Percentiles rank a stretch among this genome's conserved stretches.
Conservation (phyloP, 257 asterid genomes). For the Ophiorrhiza pumila region DNA sequence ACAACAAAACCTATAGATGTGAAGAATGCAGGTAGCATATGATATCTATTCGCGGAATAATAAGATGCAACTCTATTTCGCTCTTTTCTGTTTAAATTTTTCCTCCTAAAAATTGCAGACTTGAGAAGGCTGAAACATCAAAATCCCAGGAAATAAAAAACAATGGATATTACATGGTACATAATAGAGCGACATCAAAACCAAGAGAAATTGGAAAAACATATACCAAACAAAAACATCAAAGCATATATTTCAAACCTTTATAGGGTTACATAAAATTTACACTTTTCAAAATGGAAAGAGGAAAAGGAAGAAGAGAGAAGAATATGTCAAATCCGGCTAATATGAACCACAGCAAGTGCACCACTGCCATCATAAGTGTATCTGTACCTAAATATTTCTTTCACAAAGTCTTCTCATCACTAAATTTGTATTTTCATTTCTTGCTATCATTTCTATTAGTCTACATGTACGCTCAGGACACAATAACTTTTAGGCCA, state of each 20-base stretch:
- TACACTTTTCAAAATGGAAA: no score
- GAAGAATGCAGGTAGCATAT: background rate
- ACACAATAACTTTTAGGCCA: no score
- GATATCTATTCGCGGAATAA: background rate
- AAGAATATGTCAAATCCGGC: background rate
- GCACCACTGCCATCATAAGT: background rate
- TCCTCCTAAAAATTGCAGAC: background rate
- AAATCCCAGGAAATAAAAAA: background rate
- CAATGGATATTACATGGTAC: background rate
- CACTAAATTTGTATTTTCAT: background rate
- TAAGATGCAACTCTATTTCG: background rate
- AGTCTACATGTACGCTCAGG: no score
- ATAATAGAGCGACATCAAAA: background rate
- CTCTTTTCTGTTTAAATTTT: background rate
- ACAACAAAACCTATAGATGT: no score
- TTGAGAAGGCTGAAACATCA: background rate
- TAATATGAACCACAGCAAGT: no score
- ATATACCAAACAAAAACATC: background rate
- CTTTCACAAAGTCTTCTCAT: background rate
- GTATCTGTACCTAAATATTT: background rate
- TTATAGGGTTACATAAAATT: no score
- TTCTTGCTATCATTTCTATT: no score
- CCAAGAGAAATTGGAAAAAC: background rate
- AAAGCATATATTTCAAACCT: background rate
- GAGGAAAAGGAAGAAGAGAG: background rate